A percentile compares a stretch with the other conserved stretches of the same genome.
Conservation (phyloP, 2,329 filamentous ascomycete genomes). For the Fusarium gaditjirri region DNA sequence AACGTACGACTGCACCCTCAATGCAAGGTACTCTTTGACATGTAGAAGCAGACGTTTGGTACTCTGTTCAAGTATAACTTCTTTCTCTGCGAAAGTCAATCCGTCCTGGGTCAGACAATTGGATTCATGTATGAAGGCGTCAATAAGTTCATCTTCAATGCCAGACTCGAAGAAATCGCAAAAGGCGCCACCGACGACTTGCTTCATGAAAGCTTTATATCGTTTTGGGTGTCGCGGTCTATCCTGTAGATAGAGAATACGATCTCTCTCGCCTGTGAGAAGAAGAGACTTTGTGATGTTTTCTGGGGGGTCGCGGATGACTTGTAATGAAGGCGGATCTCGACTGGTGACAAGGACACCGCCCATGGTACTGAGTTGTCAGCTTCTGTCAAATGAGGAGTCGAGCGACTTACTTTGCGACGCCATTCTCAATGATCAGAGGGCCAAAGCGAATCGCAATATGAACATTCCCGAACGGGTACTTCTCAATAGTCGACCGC, state of each 20-base stretch:
- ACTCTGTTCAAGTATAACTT: conserved; percentile 13
- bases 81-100: conserved; percentile 16
- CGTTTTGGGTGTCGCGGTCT: conserved; percentile 42
- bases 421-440: conserved; percentile 53
- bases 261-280: conserved; percentile 30
- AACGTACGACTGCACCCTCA: conserved; percentile 45
- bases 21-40: conserved; percentile 40
- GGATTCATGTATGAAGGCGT: conserved; percentile 42
- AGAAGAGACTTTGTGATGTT: conserved; percentile 36
- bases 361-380: conserved; percentile 26
- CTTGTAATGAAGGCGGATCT: conserved; percentile 39
- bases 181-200: conserved; percentile 52
- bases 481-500: conserved; percentile 40
- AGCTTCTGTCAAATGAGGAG: neutral
- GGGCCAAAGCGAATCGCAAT: conserved; percentile 53
- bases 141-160: conserved; percentile 43
- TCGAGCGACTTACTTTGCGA: conserved; percentile 46
- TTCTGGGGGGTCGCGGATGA: conserved; percentile 18
- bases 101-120: conserved; percentile 16
- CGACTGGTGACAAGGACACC: conserved; percentile 43
- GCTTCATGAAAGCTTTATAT: conserved; percentile 53
- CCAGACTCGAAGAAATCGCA: conserved; percentile 40
- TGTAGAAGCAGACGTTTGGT: conserved; percentile 18
- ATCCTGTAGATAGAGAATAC: conserved; percentile 30
- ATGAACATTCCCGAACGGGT: conserved; percentile 50